A percentile compares a stretch with the other conserved stretches of the same genome.
Conservation (phyloP, 768 basidiomycete species). For the Rhodotorula babjevae region DNA sequence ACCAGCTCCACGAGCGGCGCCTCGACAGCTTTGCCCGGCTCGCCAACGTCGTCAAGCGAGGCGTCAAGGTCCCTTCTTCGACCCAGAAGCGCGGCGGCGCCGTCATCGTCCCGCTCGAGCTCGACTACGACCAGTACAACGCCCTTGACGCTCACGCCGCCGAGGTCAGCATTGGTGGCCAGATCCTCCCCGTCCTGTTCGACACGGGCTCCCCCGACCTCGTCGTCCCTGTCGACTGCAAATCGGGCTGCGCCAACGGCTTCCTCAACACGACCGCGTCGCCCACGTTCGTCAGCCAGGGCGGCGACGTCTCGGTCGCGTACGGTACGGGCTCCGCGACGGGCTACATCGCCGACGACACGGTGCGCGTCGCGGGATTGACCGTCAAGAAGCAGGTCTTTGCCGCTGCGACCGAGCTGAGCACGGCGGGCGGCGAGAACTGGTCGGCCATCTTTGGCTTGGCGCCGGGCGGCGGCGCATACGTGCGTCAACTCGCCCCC, state of each 20-base stretch:
- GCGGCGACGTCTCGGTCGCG: neutral
- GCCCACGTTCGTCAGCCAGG: neutral
- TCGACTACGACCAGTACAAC: neutral
- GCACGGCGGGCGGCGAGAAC: neutral
- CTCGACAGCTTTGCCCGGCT: neutral
- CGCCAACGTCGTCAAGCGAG: neutral
- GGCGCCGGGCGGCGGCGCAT: no score
- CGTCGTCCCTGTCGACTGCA: neutral
- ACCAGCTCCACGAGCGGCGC: neutral
- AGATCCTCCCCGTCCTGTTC: neutral
- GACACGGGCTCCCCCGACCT: neutral
- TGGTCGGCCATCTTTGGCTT: neutral
- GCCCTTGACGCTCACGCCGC: neutral
- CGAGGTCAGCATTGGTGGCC: neutral
- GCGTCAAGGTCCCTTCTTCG: neutral
- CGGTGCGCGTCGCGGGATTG: neutral
- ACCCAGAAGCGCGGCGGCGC: neutral
- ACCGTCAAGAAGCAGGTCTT: conserved; percentile 5
- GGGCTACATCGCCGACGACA: conserved; percentile 3
- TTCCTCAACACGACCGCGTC: neutral
- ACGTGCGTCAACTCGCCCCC: neutral
- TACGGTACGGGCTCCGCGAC: neutral
- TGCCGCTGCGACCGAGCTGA: neutral
- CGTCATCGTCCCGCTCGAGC: neutral
- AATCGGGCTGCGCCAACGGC: neutral